Evolutionary conservation across 306 rosid species (phyloP).

Genomic region (Cicer yamashitae): DNA sequence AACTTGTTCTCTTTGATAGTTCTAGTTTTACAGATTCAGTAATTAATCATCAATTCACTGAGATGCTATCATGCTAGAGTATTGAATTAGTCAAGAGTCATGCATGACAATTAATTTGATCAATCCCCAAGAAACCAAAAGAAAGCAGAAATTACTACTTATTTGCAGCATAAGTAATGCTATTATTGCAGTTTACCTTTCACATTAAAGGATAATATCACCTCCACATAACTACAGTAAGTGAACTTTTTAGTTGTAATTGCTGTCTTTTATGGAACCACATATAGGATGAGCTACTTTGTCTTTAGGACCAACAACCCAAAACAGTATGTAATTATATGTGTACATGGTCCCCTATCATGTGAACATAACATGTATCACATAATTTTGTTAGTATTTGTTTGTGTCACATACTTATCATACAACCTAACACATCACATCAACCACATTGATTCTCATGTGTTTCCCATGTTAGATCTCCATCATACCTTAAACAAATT

Average conservation of each 20-base stretch:
- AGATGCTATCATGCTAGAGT: too few relatives aligned
- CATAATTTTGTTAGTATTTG: slow-evolving; percentile 46
- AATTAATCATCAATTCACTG: too few relatives aligned
- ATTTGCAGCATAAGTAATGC: slow-evolving; percentile 37
- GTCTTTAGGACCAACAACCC: slow-evolving; percentile 47
- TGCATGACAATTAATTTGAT: slow-evolving; percentile 6
- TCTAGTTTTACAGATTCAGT: background rate
- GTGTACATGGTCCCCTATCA: slow-evolving; percentile 71
- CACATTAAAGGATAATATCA: slow-evolving; percentile 33
- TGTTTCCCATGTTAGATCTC: slow-evolving; percentile 58
- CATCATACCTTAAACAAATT: slow-evolving; percentile 42
- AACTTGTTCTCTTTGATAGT: background rate
- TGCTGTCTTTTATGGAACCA: slow-evolving; percentile 51
- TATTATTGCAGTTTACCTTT: slow-evolving; percentile 25
- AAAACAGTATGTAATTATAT: slow-evolving; percentile 40
- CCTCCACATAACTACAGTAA: slow-evolving; percentile 35
- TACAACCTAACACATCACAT: slow-evolving; percentile 68
- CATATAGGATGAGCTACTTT: slow-evolving; percentile 42
- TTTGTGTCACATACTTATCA: slow-evolving; percentile 61
- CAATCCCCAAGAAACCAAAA: slow-evolving; percentile 39
- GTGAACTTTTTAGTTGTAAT: slow-evolving; percentile 34
- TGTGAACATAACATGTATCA: slow-evolving; percentile 50
- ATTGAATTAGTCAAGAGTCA: slow-evolving; percentile 33
- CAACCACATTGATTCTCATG: slow-evolving; percentile 54
- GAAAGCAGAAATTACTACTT: slow-evolving; percentile 31